Conservation (phyloP, 495 filamentous ascomycete genomes). For the Thermochaetoides thermophila region DNA sequence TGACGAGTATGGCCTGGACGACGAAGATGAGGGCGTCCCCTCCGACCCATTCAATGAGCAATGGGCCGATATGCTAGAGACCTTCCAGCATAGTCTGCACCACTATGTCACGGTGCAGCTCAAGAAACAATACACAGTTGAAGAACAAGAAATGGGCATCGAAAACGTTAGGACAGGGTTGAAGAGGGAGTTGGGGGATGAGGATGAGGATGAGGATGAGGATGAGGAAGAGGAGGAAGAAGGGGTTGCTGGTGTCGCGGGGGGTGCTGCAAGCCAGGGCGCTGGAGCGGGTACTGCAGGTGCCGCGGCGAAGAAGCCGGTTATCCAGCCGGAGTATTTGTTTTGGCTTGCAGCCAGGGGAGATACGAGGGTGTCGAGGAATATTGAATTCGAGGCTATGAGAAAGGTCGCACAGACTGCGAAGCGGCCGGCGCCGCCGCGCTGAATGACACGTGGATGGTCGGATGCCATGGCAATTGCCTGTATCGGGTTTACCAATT, state of each 20-base stretch:
- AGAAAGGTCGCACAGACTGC: background rate
- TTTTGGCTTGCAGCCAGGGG: constrained; percentile 23
- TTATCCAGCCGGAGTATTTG: constrained; percentile 14
- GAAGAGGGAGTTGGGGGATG: constrained; percentile 39
- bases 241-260: constrained; percentile 25
- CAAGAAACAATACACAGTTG: constrained; percentile 43
- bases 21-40: constrained; percentile 18
- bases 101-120: constrained; percentile 36
- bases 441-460: no score
- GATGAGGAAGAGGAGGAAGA: constrained; percentile 45
- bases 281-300: constrained; percentile 12
- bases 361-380: constrained; percentile 16
- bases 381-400: constrained; percentile 13
- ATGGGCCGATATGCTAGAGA: constrained; percentile 27
- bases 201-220: constrained; percentile 36
- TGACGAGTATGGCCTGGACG: constrained; percentile 15
- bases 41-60: constrained; percentile 26
- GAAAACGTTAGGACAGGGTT: constrained; percentile 59
- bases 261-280: constrained; percentile 17
- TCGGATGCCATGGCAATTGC: no score
- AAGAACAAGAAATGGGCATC: constrained; percentile 50
- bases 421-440: background rate
- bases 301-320: background rate
- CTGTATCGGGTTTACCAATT: no score
- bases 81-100: constrained; percentile 19